Base-by-base conservation (phyloP, 306 rosid genomes). In the Rubus parviflorus region DNA sequence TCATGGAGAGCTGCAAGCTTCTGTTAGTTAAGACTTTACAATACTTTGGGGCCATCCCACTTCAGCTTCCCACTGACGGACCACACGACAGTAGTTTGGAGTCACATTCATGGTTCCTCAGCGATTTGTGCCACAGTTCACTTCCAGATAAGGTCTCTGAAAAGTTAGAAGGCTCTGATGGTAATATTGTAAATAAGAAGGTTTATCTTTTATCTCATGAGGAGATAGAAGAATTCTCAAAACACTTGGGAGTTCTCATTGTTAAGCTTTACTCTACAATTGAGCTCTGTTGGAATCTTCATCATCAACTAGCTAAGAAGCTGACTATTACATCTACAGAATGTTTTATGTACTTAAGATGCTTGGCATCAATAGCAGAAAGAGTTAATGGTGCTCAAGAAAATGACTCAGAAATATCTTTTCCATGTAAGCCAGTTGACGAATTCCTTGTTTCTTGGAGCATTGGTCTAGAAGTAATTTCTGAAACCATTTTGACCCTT, bases 251-350 rank as follows among this genome's bases (percentile, higher is more conserved):
- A 83, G 80, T 13, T 82, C 92, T 94, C 77, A 86, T 94, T 77
- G 61, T 74, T 48, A 87, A 87, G 81, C 91, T 94, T 80, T 81
- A 66, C 82, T 82, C 91, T 64, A 82, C 96, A 23, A 81, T 82
- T 79, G 98, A 90, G 82, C 80, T 78, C 68, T 90, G 97, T 81
- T 94, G 96, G 97, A 87, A 75, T 82, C 91, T 94, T 85, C 97
- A 91, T 87, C 91, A 81, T 70, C 97, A 90, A 79, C 82, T 94
- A 56, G 86, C 94, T 58, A 90, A 85, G 83, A 94, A 85, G 73
- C 72, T 94, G 72, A 88, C 91, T 7, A 82, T 90, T 75, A 73
- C 81, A 62, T 80, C 83, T 35, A 87, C 97, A 5, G 91, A 94
- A 80, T 91, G 96, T 84, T 81, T 86, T 73, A 77, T 91, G 70